phyloP scores from a whole-genome alignment of 345 rosid genomes.

The Clarkia xantiana region DNA sequence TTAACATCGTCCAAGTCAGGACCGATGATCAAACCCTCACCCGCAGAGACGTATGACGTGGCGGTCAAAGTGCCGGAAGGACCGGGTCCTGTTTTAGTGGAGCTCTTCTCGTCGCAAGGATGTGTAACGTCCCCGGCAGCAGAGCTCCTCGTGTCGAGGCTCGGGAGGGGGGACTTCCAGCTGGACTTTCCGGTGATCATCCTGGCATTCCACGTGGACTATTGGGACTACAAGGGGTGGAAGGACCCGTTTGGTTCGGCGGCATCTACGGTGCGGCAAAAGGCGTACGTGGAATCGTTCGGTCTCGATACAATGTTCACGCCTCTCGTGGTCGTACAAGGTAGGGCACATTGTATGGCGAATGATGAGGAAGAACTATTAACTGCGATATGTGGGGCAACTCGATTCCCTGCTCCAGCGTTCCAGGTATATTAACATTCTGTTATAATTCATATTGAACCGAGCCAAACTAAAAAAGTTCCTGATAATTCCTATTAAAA shows the following conservation, averaged over 20 bases:
- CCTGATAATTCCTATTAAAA: not conserved
- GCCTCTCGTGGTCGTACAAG: constrained; percentile 73
- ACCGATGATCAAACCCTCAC: constrained; percentile 6
- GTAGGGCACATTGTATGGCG: constrained; percentile 44
- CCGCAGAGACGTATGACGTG: constrained; percentile 22
- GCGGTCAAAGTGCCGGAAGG: constrained; percentile 7
- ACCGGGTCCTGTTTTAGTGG: constrained; percentile 50
- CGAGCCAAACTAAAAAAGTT: too few species aligned
- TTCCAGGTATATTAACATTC: constrained; percentile 35
- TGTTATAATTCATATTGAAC: constrained; percentile 3
- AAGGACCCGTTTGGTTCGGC: constrained; percentile 73
- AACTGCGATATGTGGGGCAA: constrained; percentile 34
- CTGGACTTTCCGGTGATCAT: constrained; percentile 43
- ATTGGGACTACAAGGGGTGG: constrained; percentile 94
- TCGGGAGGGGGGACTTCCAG: constrained; percentile 81
- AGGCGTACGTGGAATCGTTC: constrained; percentile 75
- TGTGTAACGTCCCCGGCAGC: constrained; percentile 72
- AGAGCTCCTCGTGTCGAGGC: constrained; percentile 69
- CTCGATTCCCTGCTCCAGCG: constrained; percentile 49
- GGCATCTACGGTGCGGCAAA: constrained; percentile 76
- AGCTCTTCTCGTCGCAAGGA: constrained; percentile 88
- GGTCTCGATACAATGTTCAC: constrained; percentile 79
- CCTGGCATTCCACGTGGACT: constrained; percentile 68
- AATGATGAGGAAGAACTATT: constrained; percentile 55
- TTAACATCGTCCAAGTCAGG: constrained; percentile 4